phyloP scores from a whole-genome alignment of 2,329 filamentous ascomycete species.

The Metarhizium humberi region DNA sequence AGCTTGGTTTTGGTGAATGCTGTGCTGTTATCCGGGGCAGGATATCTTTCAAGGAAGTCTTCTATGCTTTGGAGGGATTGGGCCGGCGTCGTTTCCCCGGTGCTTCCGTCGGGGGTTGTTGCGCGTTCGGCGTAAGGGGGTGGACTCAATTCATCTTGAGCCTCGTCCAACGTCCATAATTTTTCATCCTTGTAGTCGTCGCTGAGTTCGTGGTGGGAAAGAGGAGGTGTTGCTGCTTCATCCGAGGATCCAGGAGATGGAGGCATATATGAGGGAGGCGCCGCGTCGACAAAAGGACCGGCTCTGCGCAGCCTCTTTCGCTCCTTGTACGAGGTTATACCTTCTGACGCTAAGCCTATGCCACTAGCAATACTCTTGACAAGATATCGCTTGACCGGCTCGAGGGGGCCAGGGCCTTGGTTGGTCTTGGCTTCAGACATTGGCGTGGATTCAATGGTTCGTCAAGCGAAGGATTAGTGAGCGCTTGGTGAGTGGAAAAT shows the following conservation, averaged over 20 bases:
- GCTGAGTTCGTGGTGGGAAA: not conserved
- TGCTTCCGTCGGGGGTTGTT: not conserved
- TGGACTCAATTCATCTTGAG: not conserved
- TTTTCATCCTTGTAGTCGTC: not conserved
- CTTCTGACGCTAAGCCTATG: not conserved
- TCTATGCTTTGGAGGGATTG: not conserved
- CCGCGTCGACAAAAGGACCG: not conserved
- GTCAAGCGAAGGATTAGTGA: not conserved
- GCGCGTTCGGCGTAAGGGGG: not conserved
- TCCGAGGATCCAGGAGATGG: not conserved
- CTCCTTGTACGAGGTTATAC: not conserved
- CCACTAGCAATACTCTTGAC: not conserved
- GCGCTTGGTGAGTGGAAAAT: not conserved
- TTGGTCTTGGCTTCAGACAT: not conserved
- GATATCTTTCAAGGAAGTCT: not conserved
- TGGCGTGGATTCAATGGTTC: not conserved
- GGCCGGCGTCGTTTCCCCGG: not conserved
- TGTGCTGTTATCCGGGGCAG: not conserved
- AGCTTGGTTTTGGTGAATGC: not conserved
- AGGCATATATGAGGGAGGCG: not conserved
- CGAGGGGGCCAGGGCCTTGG: not conserved
- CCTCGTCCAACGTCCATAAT: not conserved
- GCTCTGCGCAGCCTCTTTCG: not conserved
- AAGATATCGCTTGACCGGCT: conserved; percentile 1
- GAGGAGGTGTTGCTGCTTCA: not conserved